These are phyloP conservation scores for Tulasnella sp. DNA, from an alignment of 768 basidiomycete species.

Conservation along the genomic window DNA sequence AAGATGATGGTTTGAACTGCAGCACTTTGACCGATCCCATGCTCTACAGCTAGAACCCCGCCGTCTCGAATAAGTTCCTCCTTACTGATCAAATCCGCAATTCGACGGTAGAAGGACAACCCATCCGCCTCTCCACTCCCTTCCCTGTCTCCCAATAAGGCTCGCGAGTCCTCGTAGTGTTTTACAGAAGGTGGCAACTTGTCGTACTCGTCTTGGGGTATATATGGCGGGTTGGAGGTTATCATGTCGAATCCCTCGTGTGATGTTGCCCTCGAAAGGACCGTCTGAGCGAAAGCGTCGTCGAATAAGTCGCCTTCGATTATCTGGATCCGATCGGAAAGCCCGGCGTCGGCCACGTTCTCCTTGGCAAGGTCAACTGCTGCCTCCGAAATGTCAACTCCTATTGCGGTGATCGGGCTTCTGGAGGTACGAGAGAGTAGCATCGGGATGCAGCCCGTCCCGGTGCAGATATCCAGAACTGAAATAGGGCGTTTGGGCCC, in stretches of 20 bases:
- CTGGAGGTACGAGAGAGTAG: slow-evolving; percentile 73
- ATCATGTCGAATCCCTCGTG: slow-evolving; percentile 67
- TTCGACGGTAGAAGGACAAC: slow-evolving; percentile 69
- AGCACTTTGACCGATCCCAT: slow-evolving; percentile 72
- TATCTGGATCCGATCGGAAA: slow-evolving; percentile 39
- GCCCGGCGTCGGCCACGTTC: slow-evolving; percentile 45
- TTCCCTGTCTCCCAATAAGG: slow-evolving; percentile 62
- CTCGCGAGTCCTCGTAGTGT: slow-evolving; percentile 77
- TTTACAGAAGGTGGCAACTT: slow-evolving; percentile 68
- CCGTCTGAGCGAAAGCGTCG: slow-evolving; percentile 23
- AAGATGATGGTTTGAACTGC: slow-evolving; percentile 64
- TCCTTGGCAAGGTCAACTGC: slow-evolving; percentile 58
- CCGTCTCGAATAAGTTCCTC: slow-evolving; percentile 53
- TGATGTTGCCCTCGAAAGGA: background rate
- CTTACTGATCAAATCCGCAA: slow-evolving; percentile 51
- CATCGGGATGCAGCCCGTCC: slow-evolving; percentile 89
- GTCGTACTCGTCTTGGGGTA: slow-evolving; percentile 67
- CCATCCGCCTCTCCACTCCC: slow-evolving; percentile 45
- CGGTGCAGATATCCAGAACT: slow-evolving; percentile 90
- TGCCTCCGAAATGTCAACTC: slow-evolving; percentile 67
- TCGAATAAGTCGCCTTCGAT: slow-evolving; percentile 40
- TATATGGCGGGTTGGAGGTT: slow-evolving; percentile 88
- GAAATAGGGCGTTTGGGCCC: slow-evolving; percentile 41
- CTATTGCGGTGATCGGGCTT: slow-evolving; percentile 55
- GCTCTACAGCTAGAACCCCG: slow-evolving; percentile 74